These are phyloP conservation scores for Nissolia schottii DNA, from an alignment of 306 rosid genomes.

Conservation along the genomic window DNA sequence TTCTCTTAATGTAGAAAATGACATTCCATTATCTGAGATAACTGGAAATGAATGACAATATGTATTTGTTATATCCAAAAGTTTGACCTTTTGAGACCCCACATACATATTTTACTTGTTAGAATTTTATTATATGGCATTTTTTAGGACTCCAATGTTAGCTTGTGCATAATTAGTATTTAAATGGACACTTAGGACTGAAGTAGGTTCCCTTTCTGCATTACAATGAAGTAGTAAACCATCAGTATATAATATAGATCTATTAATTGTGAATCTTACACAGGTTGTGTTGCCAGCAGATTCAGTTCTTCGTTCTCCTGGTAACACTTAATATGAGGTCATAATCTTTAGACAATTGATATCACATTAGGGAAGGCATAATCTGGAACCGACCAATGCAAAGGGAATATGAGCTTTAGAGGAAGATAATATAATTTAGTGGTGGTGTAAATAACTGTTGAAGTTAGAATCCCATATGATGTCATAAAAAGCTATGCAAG, in stretches of 20 bases:
- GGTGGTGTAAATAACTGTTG: neutral
- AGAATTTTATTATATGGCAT: neutral
- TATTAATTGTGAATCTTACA: neutral
- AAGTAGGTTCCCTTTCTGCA: neutral
- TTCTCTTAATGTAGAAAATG: conserved; percentile 1
- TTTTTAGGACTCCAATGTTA: neutral
- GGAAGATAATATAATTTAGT: neutral
- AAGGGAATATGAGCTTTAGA: neutral
- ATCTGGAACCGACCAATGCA: neutral
- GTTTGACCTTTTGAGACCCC: neutral
- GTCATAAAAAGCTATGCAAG: neutral
- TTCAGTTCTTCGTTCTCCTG: neutral
- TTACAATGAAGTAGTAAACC: neutral
- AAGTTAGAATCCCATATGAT: neutral
- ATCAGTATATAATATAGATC: neutral
- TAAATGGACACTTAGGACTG: neutral
- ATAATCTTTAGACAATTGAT: conserved; percentile 5
- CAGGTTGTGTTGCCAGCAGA: neutral
- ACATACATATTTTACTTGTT: neutral
- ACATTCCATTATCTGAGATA: neutral
- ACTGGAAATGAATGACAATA: neutral
- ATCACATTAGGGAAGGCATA: neutral
- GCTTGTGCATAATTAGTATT: neutral
- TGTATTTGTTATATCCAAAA: neutral
- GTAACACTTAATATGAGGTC: neutral